These are phyloP conservation scores for Cyanidiococcus yangmingshanensis DNA, from an alignment of 23 red algal genomes.

Conservation along the genomic window DNA sequence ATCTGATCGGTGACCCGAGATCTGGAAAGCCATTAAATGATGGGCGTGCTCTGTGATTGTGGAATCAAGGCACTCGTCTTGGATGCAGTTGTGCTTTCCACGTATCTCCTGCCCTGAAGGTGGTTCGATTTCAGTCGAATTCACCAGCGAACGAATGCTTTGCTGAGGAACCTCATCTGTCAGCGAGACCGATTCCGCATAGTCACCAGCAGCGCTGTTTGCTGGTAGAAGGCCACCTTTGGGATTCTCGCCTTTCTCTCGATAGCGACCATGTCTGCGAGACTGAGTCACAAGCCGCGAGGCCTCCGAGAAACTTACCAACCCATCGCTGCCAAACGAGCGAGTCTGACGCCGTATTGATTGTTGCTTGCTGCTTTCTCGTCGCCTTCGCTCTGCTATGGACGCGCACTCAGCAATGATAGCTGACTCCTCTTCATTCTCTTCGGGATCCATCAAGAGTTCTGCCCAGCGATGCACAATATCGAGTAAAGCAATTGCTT, in stretches of 20 bases:
- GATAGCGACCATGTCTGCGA: neutral
- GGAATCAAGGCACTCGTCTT: no score
- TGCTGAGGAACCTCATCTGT: no score
- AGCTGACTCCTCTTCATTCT: constrained; percentile 8
- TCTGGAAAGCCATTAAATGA: no score
- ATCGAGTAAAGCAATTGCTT: constrained; percentile 71
- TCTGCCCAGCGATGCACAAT: constrained; percentile 78
- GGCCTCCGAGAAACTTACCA: neutral
- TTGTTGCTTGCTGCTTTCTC: neutral
- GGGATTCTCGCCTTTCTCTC: neutral
- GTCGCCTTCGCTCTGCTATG: neutral
- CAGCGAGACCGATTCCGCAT: no score
- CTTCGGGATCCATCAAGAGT: constrained; percentile 27
- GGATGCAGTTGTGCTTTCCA: no score
- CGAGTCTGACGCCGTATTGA: neutral
- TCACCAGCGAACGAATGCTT: no score
- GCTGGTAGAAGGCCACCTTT: no score
- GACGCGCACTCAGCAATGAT: constrained; percentile 4
- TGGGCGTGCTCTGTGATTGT: no score
- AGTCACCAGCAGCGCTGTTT: no score
- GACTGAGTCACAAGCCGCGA: neutral
- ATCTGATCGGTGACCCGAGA: no score
- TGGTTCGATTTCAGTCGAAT: no score
- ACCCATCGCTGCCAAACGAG: neutral
- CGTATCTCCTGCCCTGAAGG: no score